Conservation (phyloP, 768 basidiomycete species). For the Tricholoma flavovirens region DNA sequence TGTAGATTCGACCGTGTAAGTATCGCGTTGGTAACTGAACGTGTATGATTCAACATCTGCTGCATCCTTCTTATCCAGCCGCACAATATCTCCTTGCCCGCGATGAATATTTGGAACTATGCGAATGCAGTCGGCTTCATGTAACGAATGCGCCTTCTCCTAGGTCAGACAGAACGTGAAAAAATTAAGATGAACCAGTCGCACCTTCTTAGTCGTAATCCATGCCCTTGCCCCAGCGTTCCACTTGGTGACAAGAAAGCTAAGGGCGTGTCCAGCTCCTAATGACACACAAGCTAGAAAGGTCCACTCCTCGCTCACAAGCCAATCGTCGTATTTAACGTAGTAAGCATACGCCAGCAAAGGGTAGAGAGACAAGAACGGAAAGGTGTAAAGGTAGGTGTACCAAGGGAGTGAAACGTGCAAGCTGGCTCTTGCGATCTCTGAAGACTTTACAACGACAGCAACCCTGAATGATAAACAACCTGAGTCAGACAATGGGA, state of each 20-base stretch:
- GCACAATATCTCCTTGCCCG: slow-evolving; percentile 87
- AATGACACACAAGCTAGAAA: slow-evolving; percentile 87
- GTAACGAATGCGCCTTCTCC: slow-evolving; percentile 50
- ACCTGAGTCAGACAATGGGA: background rate
- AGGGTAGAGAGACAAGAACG: slow-evolving; percentile 78
- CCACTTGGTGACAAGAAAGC: slow-evolving; percentile 91
- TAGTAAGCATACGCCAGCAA: slow-evolving; percentile 89
- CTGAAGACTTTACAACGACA: slow-evolving; percentile 55
- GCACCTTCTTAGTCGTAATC: slow-evolving; percentile 74
- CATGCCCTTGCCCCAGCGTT: slow-evolving; percentile 70
- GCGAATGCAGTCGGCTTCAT: slow-evolving; percentile 75
- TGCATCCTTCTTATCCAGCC: slow-evolving; percentile 55
- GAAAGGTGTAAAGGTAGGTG: slow-evolving; percentile 66
- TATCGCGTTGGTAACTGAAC: slow-evolving; percentile 94
- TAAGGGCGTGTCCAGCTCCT: slow-evolving; percentile 84
- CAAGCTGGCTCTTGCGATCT: slow-evolving; percentile 62
- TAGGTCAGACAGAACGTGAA: too few species aligned
- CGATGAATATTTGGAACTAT: slow-evolving; percentile 76
- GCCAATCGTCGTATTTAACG: slow-evolving; percentile 84
- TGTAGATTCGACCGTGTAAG: slow-evolving; percentile 65
- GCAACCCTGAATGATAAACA: slow-evolving; percentile 28
- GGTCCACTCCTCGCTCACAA: slow-evolving; percentile 95
- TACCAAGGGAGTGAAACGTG: slow-evolving; percentile 65
- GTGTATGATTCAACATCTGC: slow-evolving; percentile 61
- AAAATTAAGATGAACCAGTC: slow-evolving; percentile 4